Conservation (phyloP, 257 asterid species). For the Thymus quinquecostatus region DNA sequence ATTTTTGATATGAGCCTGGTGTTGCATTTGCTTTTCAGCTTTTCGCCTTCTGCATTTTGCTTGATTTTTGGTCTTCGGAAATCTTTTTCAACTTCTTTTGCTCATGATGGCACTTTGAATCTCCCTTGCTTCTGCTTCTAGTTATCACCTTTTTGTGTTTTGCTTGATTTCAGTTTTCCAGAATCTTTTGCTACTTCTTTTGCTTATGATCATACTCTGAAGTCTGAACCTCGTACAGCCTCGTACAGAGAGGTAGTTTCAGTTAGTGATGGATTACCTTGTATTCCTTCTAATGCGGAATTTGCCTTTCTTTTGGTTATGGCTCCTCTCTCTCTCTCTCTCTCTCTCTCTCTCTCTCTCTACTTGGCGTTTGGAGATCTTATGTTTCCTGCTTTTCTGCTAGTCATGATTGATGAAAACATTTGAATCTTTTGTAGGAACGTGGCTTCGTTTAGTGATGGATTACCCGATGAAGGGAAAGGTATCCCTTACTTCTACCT, state of each 20-base stretch:
- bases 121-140: too few species aligned
- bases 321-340: not conserved
- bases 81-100: not conserved
- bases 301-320: not conserved
- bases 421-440: constrained; percentile 55
- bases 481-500: constrained; percentile 91
- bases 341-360: not conserved
- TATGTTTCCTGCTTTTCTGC: not conserved
- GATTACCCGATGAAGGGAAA: constrained; percentile 62
- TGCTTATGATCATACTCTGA: not conserved
- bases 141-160: too few species aligned
- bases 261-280: not conserved
- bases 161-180: too few species aligned
- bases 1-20: not conserved
- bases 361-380: not conserved
- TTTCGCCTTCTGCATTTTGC: not conserved
- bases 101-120: not conserved
- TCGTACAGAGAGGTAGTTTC: not conserved
- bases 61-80: not conserved
- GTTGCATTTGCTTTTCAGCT: too few species aligned
- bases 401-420: not conserved
- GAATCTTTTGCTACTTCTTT: too few species aligned
- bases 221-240: not conserved
- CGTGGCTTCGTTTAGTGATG: constrained; percentile 92
- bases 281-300: not conserved